These are phyloP conservation scores for Exophiala sideris DNA, from an alignment of 2,329 filamentous ascomycete genomes.

Conservation along the genomic window DNA sequence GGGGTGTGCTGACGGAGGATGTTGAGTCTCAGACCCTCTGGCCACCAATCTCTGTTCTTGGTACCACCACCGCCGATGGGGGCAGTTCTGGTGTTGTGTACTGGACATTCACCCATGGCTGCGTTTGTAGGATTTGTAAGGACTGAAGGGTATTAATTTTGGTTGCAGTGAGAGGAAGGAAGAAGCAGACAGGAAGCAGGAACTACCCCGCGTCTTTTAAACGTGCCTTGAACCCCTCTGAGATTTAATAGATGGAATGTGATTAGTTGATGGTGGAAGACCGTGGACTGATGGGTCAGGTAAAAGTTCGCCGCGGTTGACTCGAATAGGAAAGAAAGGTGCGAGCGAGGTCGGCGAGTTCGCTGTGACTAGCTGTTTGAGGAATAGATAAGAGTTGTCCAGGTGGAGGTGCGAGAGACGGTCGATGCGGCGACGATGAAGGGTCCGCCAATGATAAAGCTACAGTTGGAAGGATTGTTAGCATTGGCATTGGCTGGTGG, in stretches of 20 bases:
- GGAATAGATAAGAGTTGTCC: neutral
- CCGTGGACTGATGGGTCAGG: constrained; percentile 1
- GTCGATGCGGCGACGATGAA: constrained; percentile 1
- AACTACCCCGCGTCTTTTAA: constrained; percentile 2
- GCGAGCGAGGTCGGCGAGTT: neutral
- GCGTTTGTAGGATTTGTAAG: neutral
- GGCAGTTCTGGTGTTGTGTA: constrained; percentile 23
- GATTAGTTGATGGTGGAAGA: neutral
- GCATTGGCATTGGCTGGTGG: neutral
- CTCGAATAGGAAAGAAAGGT: neutral
- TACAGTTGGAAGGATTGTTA: neutral
- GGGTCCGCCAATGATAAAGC: neutral
- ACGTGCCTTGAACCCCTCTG: neutral
- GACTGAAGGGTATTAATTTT: neutral
- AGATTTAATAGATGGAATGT: neutral
- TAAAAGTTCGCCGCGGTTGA: neutral
- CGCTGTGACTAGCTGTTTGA: neutral
- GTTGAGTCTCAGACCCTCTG: constrained; percentile 63
- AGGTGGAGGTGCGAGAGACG: neutral
- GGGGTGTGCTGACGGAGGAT: constrained; percentile 69
- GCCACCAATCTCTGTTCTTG: constrained; percentile 71
- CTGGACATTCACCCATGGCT: constrained; percentile 21
- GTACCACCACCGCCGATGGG: constrained; percentile 60
- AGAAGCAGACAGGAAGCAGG: neutral
- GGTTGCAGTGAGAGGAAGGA: neutral